These are phyloP conservation scores for Adansonia gregorii DNA, from an alignment of 441 rosid species.

Conservation along the genomic window DNA sequence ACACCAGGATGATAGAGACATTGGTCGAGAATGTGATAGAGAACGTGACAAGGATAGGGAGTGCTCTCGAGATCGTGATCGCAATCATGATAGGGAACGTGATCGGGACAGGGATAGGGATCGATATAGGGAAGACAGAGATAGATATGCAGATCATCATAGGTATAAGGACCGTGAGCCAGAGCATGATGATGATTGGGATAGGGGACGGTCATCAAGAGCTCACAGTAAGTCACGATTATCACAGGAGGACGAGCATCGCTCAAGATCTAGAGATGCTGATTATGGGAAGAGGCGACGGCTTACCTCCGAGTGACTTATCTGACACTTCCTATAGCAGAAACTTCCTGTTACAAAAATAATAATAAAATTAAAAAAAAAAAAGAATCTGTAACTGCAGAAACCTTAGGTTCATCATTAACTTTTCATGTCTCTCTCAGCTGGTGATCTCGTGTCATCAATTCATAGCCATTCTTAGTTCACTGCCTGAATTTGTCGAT, in stretches of 20 bases:
- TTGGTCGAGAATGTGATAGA: slow-evolving; percentile 65
- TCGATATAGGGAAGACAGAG: slow-evolving; percentile 69
- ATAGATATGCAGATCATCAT: slow-evolving; percentile 63
- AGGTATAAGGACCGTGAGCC: slow-evolving; percentile 62
- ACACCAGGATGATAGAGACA: slow-evolving; percentile 71
- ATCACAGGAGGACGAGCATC: slow-evolving; percentile 68
- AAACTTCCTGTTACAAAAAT: background rate
- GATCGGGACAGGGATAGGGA: slow-evolving; percentile 66
- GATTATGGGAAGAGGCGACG: slow-evolving; percentile 85
- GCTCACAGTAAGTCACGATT: slow-evolving; percentile 67
- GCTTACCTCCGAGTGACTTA: slow-evolving; percentile 54
- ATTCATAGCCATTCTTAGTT: slow-evolving; percentile 25
- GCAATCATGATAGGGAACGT: slow-evolving; percentile 48
- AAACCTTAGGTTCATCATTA: slow-evolving; percentile 26
- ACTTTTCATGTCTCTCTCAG: slow-evolving; percentile 30
- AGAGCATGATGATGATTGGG: slow-evolving; percentile 72
- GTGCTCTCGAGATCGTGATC: slow-evolving; percentile 61
- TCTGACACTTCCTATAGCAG: slow-evolving; percentile 4
- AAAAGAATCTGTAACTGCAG: slow-evolving; percentile 7
- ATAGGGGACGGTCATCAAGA: slow-evolving; percentile 65
- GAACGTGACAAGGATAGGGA: slow-evolving; percentile 28
- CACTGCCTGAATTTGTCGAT: slow-evolving; percentile 34
- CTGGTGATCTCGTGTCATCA: slow-evolving; percentile 27
- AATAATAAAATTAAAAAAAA: background rate
- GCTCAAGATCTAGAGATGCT: slow-evolving; percentile 76